Base-by-base conservation (phyloP, 129 eudicot species). In the Oenanthe sinensis region DNA sequence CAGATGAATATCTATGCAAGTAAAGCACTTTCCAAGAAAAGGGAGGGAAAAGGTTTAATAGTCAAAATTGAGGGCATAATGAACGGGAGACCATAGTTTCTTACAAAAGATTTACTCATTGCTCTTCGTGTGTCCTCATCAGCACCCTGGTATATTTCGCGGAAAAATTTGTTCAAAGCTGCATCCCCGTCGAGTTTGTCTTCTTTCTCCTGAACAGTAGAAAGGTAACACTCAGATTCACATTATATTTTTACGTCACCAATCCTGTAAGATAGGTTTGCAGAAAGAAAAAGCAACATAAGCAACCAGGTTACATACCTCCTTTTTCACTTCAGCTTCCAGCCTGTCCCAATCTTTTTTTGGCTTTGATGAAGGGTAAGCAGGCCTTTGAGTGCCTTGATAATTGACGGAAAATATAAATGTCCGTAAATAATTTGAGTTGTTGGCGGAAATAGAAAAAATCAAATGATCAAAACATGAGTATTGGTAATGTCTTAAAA, bases 161-260 rank as follows among this genome's bases (percentile, higher is more conserved):
- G 84, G 91, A 95, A 95, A 76, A 95, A 95, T 54, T 95, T 95
- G 89, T 92, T 95, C 49, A 95, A 79, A 71, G 95, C 99, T 24
- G 97, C 99, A 89, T 95, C 99, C 3, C 99, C 99, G 76, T 92
- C 99, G 0, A 95, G 86, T 82, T 95, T 95, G 89, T 95, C 99
- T 13, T 95, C 97, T 83, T 95, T 95, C 78, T 95, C 99, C 99
- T 95, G 91, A 62, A 76, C 33, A 74, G 72, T 40, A 36, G n/a
- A n/a, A 22, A 44, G 16, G 33, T 60, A 60, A 60, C 15, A 60
- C 5, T n/a, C 15, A 60, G 68, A 60, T n/a, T 60, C 68, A 60
- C 6, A 10, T 60, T 60, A 22, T 60, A 60, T 24, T 9, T 60
- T 15, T 24, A 8, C 3, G n/a, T 58, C 33, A 58, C 33, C 33